These are phyloP conservation scores for Dipteronia dyeriana DNA, from an alignment of 345 rosid genomes.

Conservation along the genomic window DNA sequence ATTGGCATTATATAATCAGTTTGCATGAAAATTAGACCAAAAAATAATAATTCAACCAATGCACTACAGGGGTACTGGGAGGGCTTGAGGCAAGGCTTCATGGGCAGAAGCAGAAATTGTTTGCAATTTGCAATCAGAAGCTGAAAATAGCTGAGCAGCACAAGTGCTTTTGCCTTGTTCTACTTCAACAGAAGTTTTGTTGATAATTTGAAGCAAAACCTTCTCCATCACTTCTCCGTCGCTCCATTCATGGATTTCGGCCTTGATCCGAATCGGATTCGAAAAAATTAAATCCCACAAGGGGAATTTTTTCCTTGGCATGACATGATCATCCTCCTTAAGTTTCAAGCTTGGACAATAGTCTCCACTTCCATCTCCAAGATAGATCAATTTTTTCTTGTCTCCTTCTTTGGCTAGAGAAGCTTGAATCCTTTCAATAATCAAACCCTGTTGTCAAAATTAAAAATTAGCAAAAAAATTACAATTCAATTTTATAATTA, in stretches of 20 bases:
- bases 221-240: constrained; percentile 66
- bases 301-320: constrained; percentile 91
- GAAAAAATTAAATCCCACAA: constrained; percentile 69
- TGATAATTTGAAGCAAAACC: constrained; percentile 40
- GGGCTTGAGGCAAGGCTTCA: constrained; percentile 39
- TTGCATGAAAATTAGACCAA: background rate
- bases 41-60: background rate
- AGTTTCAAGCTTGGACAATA: constrained; percentile 85
- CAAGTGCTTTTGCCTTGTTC: background rate
- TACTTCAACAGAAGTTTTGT: constrained; percentile 26
- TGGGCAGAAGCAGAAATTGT: constrained; percentile 32
- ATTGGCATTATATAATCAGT: background rate
- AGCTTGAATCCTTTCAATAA: constrained; percentile 69
- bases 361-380: constrained; percentile 87
- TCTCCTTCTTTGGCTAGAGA: constrained; percentile 48
- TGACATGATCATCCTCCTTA: constrained; percentile 44
- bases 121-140: constrained; percentile 55
- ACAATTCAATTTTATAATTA: background rate
- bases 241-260: constrained; percentile 70
- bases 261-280: constrained; percentile 56
- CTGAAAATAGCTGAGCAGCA: constrained; percentile 27
- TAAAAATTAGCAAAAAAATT: background rate
- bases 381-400: constrained; percentile 56
- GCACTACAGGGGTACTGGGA: constrained; percentile 43
- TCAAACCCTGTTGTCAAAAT: constrained; percentile 44